Evolutionary conservation across 2,329 filamentous ascomycete species (phyloP).

Genomic region (Botrytis cinerea): DNA sequence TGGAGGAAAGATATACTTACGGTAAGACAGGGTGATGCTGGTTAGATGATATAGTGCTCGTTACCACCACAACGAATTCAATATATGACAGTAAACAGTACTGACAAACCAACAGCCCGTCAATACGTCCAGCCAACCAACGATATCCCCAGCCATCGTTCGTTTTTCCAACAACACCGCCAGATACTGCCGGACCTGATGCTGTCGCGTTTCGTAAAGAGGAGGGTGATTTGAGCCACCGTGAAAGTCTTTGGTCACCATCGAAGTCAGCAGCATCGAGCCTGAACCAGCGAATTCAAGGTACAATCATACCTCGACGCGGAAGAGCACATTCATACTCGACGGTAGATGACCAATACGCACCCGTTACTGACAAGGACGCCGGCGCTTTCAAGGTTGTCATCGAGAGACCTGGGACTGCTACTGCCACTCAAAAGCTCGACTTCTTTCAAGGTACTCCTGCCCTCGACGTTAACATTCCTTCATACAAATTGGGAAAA

Average conservation of each 20-base stretch:
- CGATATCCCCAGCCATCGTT: constrained; percentile 62
- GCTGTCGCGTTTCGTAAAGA: constrained; percentile 43
- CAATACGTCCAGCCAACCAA: constrained; percentile 61
- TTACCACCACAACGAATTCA: constrained; percentile 22
- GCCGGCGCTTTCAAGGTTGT: constrained; percentile 75
- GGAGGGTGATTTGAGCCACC: constrained; percentile 32
- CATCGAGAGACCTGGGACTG: constrained; percentile 70
- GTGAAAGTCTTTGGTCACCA: constrained; percentile 40
- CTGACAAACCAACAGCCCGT: constrained; percentile 51
- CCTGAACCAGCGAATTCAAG: constrained; percentile 44
- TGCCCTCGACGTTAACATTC: constrained; percentile 73
- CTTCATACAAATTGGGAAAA: constrained; percentile 79
- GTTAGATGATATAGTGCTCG: constrained; percentile 23
- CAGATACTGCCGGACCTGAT: constrained; percentile 59
- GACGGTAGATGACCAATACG: constrained; percentile 66
- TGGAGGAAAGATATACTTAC: constrained; percentile 79
- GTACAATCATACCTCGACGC: constrained; percentile 42
- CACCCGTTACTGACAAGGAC: constrained; percentile 54
- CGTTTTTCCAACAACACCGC: constrained; percentile 61
- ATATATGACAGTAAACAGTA: constrained; percentile 23
- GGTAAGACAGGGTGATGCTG: constrained; percentile 54
- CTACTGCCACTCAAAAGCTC: constrained; percentile 57
- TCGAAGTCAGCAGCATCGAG: constrained; percentile 39
- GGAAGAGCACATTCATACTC: constrained; percentile 75
- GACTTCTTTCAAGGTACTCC: constrained; percentile 49